These are phyloP conservation scores for Chloranthus sessilifolius DNA, from an alignment of 164 flowering plant genomes.

Conservation along the genomic window DNA sequence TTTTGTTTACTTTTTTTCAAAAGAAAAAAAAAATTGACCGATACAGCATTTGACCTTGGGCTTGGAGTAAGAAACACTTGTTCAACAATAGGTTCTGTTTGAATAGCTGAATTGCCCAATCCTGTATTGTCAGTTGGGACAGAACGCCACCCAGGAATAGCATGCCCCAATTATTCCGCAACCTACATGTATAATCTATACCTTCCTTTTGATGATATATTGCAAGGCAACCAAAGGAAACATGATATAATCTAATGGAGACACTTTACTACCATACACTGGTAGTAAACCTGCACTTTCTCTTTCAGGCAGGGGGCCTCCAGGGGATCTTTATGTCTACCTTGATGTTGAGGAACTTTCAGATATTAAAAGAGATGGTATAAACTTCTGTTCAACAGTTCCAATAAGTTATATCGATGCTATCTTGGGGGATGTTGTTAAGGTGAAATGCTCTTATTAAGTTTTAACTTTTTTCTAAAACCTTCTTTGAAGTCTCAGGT, in stretches of 20 bases:
- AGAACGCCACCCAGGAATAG: constrained; percentile 92
- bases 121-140: constrained; percentile 92
- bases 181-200: constrained; percentile 44
- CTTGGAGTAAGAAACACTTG: constrained; percentile 86
- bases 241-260: too few relatives aligned
- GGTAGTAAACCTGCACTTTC: too few relatives aligned
- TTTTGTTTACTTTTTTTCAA: too few relatives aligned
- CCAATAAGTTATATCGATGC: constrained; percentile 80
- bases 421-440: constrained; percentile 67
- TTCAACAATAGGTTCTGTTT: constrained; percentile 92
- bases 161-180: constrained; percentile 93
- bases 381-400: constrained; percentile 72
- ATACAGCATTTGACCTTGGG: constrained; percentile 69
- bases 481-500: too few relatives aligned
- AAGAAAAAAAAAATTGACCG: too few relatives aligned
- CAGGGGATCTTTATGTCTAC: constrained; percentile 94
- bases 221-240: too few relatives aligned
- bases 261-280: too few relatives aligned
- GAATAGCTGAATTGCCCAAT: constrained; percentile 82
- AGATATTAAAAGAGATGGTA: constrained; percentile 96
- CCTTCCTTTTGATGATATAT: too few relatives aligned
- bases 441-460: too few relatives aligned
- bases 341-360: constrained; percentile 81
- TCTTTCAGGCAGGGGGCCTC: constrained; percentile 60
- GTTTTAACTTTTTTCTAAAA: too few relatives aligned